Conservation (phyloP, 2,329 filamentous ascomycete genomes). For the Calonectria fujianensis region DNA sequence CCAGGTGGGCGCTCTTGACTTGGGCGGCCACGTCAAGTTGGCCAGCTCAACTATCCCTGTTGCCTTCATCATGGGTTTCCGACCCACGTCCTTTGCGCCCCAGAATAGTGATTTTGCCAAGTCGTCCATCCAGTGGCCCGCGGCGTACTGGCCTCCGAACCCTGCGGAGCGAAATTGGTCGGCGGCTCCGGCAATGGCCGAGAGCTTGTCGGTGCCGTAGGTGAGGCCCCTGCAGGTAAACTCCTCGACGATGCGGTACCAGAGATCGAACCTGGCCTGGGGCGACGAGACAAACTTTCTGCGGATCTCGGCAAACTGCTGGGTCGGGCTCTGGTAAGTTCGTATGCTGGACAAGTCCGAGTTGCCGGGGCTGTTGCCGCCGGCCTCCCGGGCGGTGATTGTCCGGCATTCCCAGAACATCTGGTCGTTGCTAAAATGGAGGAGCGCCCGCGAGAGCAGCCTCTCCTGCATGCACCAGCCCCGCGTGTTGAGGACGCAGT, state of each 20-base stretch:
- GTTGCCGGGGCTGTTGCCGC: neutral
- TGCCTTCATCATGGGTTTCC: constrained; percentile 10
- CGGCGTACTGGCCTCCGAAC: constrained; percentile 11
- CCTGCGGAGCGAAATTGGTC: neutral
- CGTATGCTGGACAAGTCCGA: neutral
- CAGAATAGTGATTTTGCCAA: neutral
- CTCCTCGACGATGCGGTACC: constrained; percentile 16
- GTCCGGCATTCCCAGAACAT: constrained; percentile 17
- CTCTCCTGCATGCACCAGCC: constrained; percentile 22
- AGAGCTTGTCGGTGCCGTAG: constrained; percentile 11
- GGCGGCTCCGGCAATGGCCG: constrained; percentile 12
- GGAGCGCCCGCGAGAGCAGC: neutral
- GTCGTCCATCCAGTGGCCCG: constrained; percentile 7
- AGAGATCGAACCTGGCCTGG: neutral
- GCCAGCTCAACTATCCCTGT: neutral
- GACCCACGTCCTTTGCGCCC: constrained; percentile 4
- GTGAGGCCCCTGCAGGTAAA: neutral
- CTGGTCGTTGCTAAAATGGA: constrained; percentile 12
- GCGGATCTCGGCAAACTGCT: neutral
- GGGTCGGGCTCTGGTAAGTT: neutral
- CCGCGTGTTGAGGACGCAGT: neutral
- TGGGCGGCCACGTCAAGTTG: neutral
- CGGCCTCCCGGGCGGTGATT: neutral
- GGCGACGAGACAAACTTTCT: neutral
- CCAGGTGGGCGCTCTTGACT: constrained; percentile 2